These are phyloP conservation scores for Dacryopinax primogenitus DNA, from an alignment of 768 basidiomycete genomes.

Conservation along the genomic window DNA sequence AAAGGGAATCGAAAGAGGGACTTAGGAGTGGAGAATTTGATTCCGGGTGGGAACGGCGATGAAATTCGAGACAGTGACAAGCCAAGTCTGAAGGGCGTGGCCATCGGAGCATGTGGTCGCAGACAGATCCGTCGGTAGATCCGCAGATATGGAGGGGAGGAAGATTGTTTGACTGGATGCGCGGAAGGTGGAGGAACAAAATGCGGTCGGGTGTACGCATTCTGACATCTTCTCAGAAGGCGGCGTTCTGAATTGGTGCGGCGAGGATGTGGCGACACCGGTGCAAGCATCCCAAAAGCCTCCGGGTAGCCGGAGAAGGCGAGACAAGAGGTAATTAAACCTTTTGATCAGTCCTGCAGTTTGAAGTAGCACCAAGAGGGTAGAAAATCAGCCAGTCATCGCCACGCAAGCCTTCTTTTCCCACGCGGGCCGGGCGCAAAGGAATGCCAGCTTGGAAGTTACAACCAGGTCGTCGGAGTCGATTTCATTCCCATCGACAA, in stretches of 20 bases:
- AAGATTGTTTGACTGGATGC: not conserved
- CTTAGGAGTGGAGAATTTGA: not conserved
- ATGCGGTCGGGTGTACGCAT: not conserved
- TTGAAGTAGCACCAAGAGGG: not conserved
- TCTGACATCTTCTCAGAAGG: not conserved
- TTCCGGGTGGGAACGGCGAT: not conserved
- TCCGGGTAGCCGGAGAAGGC: not conserved
- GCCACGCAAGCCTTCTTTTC: not conserved
- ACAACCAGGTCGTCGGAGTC: not conserved
- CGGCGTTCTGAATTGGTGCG: not conserved
- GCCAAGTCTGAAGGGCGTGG: not conserved
- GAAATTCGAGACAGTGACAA: not conserved
- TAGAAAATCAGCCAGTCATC: not conserved
- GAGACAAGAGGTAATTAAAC: not conserved
- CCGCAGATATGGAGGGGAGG: slow-evolving; percentile 5
- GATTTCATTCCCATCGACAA: not conserved
- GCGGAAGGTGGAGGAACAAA: slow-evolving; percentile 4
- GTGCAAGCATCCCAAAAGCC: not conserved
- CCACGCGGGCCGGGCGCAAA: slow-evolving; percentile 8
- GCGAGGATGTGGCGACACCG: not conserved
- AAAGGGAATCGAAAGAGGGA: not conserved
- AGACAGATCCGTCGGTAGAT: not conserved
- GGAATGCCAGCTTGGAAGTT: not conserved
- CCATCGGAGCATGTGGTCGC: not conserved
- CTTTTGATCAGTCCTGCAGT: not conserved